Conservation (phyloP, 176 grass and related monocot species). For the Aegilops speltoides region DNA sequence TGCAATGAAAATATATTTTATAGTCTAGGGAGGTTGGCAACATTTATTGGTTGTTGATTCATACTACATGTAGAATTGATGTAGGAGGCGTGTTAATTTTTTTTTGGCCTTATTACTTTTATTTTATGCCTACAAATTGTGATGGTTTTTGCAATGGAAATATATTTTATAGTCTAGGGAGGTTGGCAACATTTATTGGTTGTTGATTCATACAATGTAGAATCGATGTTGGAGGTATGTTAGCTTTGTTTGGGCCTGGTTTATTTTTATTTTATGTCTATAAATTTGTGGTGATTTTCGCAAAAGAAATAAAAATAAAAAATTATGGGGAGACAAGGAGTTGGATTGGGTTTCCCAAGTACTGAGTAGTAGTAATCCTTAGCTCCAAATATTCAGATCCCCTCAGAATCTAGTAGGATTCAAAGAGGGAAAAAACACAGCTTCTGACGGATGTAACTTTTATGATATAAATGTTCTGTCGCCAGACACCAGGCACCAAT, state of each 20-base stretch:
- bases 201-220: background rate
- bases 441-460: background rate
- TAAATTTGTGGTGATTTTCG: background rate
- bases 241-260: background rate
- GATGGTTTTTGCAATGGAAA: too few species aligned
- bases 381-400: background rate
- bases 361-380: too few species aligned
- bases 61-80: background rate
- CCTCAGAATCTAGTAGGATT: background rate
- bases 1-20: too few species aligned
- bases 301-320: too few species aligned
- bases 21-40: too few species aligned
- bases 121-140: background rate
- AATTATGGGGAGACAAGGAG: background rate
- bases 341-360: conserved; percentile 29
- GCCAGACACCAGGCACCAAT: background rate
- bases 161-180: too few species aligned
- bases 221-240: background rate
- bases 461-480: background rate
- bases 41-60: conserved; percentile 21
- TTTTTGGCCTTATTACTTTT: background rate
- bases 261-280: background rate
- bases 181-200: background rate
- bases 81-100: background rate
- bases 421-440: background rate